Base-by-base conservation (phyloP, 2,329 filamentous ascomycete genomes). In the Penicillium corylophilum region DNA sequence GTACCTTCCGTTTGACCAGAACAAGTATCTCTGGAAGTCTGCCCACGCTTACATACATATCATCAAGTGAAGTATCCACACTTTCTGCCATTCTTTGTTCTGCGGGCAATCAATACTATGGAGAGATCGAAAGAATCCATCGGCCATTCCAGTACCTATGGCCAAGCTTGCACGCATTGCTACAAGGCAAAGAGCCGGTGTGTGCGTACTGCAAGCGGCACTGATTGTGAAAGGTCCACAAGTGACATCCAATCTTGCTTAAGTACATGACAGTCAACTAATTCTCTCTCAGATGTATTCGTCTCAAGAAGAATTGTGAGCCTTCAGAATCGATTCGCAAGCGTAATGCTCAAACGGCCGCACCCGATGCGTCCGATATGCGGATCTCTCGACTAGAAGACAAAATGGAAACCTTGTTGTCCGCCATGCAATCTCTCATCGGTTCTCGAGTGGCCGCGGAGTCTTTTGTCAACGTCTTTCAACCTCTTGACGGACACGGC, bases 361-460 rank as follows among this genome's bases (percentile, higher is more conserved):
- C 31, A 35, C 5, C 31, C 8, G 57, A 65, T 48, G 63, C 61
- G 39, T 67, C 70, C 1, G 60, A 65, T 43, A 56, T 46, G n/a
- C 64, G 66, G 29, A 72, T 74, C 35, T 63, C 69, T 36, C 59
- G 66, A 18, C 62, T 74, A 13, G 71, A 74, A 55, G 61, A 62
- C 46, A 69, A 64, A 45, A 62, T 74, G 44, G 64, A 69, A 23
- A 62, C 47, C 8, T 46, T 73, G n/a, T 50, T 72, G 22, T 65
- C 69, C 15, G 48, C 61, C 8, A 58, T 72, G 52, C 61, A 69
- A 43, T 61, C 66, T 20, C 50, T 66, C 15, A 48, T 61, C 50
- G 31, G 49, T 35, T 44, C 54, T 13, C 22, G 41, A 16, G 35
- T 39, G 39, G 45, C 41, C 28, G 48, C 49, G 23, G 46, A 6